Conservation (phyloP, 2,329 filamentous ascomycete genomes). For the Talaromyces funiculosus region DNA sequence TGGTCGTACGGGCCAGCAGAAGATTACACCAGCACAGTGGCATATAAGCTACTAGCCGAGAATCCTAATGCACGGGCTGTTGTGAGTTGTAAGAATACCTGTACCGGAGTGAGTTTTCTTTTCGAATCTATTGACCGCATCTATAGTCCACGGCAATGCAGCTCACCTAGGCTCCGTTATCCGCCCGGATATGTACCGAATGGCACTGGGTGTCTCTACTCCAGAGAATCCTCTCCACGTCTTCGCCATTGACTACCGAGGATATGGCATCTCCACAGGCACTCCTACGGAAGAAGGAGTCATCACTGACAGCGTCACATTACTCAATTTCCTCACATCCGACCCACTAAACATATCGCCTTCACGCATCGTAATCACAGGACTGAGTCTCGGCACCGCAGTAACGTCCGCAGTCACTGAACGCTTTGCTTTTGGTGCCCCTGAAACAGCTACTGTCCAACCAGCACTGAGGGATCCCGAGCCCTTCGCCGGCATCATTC, state of each 20-base stretch:
- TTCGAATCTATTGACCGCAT: background rate
- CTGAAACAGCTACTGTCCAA: conserved; percentile 28
- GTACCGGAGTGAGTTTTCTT: background rate
- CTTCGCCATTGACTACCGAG: conserved; percentile 85
- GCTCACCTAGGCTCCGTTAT: conserved; percentile 76
- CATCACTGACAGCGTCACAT: conserved; percentile 68
- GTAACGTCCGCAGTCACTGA: conserved; percentile 71
- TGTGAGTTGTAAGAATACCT: conserved; percentile 33
- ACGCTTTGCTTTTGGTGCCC: conserved; percentile 52
- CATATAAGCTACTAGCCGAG: conserved; percentile 47
- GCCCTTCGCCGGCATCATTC: conserved; percentile 72
- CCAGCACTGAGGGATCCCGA: conserved; percentile 42
- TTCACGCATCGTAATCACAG: conserved; percentile 70
- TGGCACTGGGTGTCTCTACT: conserved; percentile 64
- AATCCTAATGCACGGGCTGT: conserved; percentile 50
- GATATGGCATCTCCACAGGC: conserved; percentile 78
- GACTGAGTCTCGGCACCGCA: conserved; percentile 84
- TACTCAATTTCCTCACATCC: conserved; percentile 59
- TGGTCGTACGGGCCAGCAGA: conserved; percentile 47
- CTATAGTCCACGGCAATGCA: conserved; percentile 58
- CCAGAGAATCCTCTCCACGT: conserved; percentile 63
- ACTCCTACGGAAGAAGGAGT: conserved; percentile 72
- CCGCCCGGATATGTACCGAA: conserved; percentile 71
- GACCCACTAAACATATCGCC: conserved; percentile 61
- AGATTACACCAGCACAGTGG: conserved; percentile 44